phyloP scores from a whole-genome alignment of 2,329 filamentous ascomycete species.

The Penicillium sp. region DNA sequence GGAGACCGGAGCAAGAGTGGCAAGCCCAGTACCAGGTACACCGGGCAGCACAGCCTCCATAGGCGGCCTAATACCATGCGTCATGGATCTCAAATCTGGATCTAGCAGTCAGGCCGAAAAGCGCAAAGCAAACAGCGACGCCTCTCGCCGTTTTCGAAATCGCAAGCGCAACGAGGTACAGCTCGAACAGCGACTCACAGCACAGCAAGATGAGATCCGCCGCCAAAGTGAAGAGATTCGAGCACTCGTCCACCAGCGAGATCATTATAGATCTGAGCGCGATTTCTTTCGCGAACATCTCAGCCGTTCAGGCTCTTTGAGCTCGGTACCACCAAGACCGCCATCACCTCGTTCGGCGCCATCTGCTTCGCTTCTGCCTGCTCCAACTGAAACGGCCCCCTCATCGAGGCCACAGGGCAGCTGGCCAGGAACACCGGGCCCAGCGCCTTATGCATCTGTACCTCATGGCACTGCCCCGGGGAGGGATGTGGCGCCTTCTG shows the following conservation, averaged over 20 bases:
- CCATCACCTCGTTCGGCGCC: slow-evolving; percentile 28
- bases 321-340: slow-evolving; percentile 32
- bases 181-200: slow-evolving; percentile 38
- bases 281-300: slow-evolving; percentile 42
- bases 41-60: slow-evolving; percentile 14
- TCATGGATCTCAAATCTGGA: slow-evolving; percentile 43
- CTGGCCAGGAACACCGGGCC: slow-evolving; percentile 17
- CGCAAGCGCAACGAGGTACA: slow-evolving; percentile 44
- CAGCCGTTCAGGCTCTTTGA: slow-evolving; percentile 25
- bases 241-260: slow-evolving; percentile 33
- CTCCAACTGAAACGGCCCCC: slow-evolving; percentile 8
- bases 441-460: slow-evolving; percentile 14
- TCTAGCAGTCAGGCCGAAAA: slow-evolving; percentile 45
- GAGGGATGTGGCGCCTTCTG: slow-evolving; percentile 7
- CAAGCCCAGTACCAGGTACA: slow-evolving; percentile 3
- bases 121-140: slow-evolving; percentile 45
- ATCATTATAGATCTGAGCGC: slow-evolving; percentile 42
- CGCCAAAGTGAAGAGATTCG: slow-evolving; percentile 38
- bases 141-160: slow-evolving; percentile 43
- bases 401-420: slow-evolving; percentile 14
- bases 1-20: slow-evolving; percentile 9
- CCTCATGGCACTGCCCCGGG: not conserved
- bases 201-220: slow-evolving; percentile 40
- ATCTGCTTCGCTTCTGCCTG: not conserved
- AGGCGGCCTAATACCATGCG: slow-evolving; percentile 37